Evolutionary conservation across 352 stramenopile genomes (phyloP).

Genomic region (Globisporangium cystogenes): DNA sequence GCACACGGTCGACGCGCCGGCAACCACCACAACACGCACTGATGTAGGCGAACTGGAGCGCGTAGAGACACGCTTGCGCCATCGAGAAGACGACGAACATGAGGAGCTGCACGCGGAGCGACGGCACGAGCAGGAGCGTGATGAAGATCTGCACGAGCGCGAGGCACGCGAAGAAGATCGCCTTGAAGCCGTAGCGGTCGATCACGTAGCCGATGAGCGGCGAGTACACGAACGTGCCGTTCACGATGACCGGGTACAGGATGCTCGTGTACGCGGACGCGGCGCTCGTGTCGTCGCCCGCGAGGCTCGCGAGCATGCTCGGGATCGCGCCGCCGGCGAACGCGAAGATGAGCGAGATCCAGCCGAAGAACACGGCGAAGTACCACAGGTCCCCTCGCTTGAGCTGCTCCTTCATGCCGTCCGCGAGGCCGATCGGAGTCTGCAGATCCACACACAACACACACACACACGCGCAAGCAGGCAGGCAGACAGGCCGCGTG

Average conservation of each 20-base stretch:
- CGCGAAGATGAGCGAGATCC: slow-evolving; percentile 76
- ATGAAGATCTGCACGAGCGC: slow-evolving; percentile 64
- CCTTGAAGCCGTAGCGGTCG: slow-evolving; percentile 75
- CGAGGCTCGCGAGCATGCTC: slow-evolving; percentile 46
- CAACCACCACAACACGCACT: no score
- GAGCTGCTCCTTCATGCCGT: slow-evolving; percentile 52
- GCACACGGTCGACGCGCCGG: no score
- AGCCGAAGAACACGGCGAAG: slow-evolving; percentile 75
- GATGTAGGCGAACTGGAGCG: slow-evolving; percentile 83
- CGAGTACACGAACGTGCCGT: slow-evolving; percentile 78
- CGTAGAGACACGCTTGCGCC: slow-evolving; percentile 69
- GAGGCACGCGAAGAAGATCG: slow-evolving; percentile 62
- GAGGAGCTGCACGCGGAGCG: slow-evolving; percentile 46
- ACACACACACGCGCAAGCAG: not conserved
- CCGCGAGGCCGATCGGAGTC: slow-evolving; percentile 52
- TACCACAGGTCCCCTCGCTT: slow-evolving; percentile 61
- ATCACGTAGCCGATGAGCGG: slow-evolving; percentile 68
- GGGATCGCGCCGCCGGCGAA: slow-evolving; percentile 74
- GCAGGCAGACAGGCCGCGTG: no score
- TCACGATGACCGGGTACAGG: slow-evolving; percentile 71
- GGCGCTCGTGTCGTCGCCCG: slow-evolving; percentile 17
- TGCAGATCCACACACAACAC: slow-evolving; percentile 18
- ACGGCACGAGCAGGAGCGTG: slow-evolving; percentile 52
- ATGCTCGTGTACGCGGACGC: slow-evolving; percentile 58
- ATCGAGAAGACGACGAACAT: slow-evolving; percentile 75